phyloP scores from a whole-genome alignment of 805 yeast species.

The Lipomyces japonicus region DNA sequence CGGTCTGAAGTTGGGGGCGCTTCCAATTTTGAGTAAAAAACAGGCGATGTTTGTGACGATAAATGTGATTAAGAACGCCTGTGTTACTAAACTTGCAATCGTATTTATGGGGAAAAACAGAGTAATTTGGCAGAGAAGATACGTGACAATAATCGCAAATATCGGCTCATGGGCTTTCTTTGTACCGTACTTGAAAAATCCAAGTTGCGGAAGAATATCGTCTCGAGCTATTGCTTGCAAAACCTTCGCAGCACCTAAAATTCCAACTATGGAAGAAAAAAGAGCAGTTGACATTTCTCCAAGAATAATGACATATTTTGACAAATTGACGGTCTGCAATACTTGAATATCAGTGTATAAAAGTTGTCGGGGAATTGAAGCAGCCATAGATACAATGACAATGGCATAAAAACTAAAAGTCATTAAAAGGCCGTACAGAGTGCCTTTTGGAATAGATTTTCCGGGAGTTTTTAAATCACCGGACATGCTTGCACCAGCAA shows the following conservation, averaged over 20 bases:
- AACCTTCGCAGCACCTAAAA: conserved; percentile 91
- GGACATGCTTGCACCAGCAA: conserved; percentile 99
- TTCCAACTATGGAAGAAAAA: conserved; percentile 91
- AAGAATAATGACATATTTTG: conserved; percentile 62
- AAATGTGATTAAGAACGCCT: conserved; percentile 96
- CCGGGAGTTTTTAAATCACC: conserved; percentile 88
- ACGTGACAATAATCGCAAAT: conserved; percentile 66
- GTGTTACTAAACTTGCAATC: conserved; percentile 90
- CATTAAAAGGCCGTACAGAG: conserved; percentile 72
- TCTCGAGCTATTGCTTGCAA: conserved; percentile 86
- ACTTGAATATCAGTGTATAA: conserved; percentile 77
- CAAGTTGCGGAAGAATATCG: conserved; percentile 75
- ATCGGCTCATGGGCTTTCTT: conserved; percentile 52
- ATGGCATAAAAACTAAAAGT: conserved; percentile 72
- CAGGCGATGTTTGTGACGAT: conserved; percentile 93
- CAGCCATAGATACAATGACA: conserved; percentile 80
- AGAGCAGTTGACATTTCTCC: conserved; percentile 93
- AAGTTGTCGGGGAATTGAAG: conserved; percentile 73
- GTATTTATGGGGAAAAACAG: conserved; percentile 86
- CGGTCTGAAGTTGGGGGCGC: conserved; percentile 98
- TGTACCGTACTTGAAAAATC: conserved; percentile 52
- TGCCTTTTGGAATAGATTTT: conserved; percentile 88
- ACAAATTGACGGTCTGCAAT: conserved; percentile 72
- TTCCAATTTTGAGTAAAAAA: conserved; percentile 75
- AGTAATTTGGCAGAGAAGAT: conserved; percentile 78